phyloP scores from a whole-genome alignment of 2,329 filamentous ascomycete species.

The Hymenoscyphus fraxineus region DNA sequence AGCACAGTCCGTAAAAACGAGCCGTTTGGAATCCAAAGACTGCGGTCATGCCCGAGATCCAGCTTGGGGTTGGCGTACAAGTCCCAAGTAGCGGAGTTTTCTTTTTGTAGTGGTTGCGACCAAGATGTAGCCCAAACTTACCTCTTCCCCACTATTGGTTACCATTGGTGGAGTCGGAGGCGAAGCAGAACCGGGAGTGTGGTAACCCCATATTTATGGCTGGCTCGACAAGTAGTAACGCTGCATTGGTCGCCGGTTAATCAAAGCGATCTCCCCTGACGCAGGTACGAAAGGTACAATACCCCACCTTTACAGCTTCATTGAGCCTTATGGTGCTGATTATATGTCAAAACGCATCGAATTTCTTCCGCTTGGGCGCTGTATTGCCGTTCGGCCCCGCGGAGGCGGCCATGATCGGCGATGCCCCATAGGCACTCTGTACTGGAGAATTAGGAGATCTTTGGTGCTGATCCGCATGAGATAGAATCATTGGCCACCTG shows the following conservation, averaged over 20 bases:
- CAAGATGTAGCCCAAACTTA: not conserved
- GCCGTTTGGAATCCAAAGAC: not conserved
- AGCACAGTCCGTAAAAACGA: not conserved
- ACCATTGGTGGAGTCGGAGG: not conserved
- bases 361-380: not conserved
- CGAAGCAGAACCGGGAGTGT: not conserved
- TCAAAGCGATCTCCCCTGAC: not conserved
- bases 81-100: not conserved
- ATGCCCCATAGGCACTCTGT: not conserved
- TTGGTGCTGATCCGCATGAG: not conserved
- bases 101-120: not conserved
- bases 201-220: not conserved
- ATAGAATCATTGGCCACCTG: not conserved
- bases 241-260: not conserved
- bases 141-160: not conserved
- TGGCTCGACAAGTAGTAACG: not conserved
- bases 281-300: not conserved
- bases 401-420: not conserved
- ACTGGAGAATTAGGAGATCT: not conserved
- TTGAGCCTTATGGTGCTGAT: not conserved
- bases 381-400: not conserved
- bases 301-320: slow-evolving; percentile 2
- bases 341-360: not conserved
- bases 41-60: not conserved
- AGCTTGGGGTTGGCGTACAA: not conserved